Evolutionary conservation across 1,139 yeast genomes (phyloP).

Genomic region (Dujonia santamariae): DNA sequence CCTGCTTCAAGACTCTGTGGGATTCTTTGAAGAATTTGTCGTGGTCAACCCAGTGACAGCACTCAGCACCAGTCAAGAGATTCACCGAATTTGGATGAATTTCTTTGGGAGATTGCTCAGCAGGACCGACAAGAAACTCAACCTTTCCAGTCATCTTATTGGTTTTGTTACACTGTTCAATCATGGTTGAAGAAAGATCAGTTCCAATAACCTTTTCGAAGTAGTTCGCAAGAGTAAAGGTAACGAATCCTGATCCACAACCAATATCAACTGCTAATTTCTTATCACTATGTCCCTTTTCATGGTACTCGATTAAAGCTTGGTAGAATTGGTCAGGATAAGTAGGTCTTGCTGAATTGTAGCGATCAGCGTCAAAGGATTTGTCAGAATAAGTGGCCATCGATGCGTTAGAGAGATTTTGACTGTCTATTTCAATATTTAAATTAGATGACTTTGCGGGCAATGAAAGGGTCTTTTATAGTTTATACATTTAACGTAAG

Average conservation of each 20-base stretch:
- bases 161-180: slow-evolving; percentile 39
- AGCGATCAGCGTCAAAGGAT: slow-evolving; percentile 33
- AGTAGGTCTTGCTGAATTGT: slow-evolving; percentile 35
- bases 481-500: no score
- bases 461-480: no score
- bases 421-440: no score
- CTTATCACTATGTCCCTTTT: slow-evolving; percentile 10
- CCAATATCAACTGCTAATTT: slow-evolving; percentile 65
- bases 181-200: slow-evolving; percentile 67
- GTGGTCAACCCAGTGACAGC: slow-evolving; percentile 75
- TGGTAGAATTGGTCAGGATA: slow-evolving; percentile 34
- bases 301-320: slow-evolving; percentile 28
- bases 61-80: slow-evolving; percentile 71
- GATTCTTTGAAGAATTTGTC: slow-evolving; percentile 50
- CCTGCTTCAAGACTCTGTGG: slow-evolving; percentile 46
- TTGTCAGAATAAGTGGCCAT: slow-evolving; percentile 41
- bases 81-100: slow-evolving; percentile 42
- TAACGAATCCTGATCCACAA: slow-evolving; percentile 82
- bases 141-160: slow-evolving; percentile 14
- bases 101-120: slow-evolving; percentile 20
- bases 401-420: no score
- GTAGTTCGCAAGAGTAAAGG: slow-evolving; percentile 48
- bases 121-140: slow-evolving; percentile 29
- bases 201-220: slow-evolving; percentile 57
- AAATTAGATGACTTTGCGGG: no score